Evolutionary conservation across 1,284 basidiomycete genomes (phyloP), one percentile per base, ranked within the genome.

Genomic region (Vanrija pseudolonga): DNA sequence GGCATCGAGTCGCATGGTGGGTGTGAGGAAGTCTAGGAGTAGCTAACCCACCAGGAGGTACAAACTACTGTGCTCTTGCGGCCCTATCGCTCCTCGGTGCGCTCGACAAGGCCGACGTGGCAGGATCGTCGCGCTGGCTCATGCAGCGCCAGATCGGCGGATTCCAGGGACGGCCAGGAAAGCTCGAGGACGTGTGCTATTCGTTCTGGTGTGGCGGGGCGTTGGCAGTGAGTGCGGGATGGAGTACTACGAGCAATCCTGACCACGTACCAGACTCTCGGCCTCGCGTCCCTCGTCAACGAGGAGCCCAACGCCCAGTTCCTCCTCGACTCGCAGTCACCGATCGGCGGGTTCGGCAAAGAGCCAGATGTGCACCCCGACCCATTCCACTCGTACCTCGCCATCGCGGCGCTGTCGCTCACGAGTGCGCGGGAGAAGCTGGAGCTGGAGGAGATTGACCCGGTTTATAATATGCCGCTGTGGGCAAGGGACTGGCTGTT

Each of bases 141-240:
- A 66, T 84, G 12, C 83, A 85, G 48, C 85, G 87, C 46, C 89
- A 92, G 67, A 78, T 82, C 39, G 89, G 89, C 0, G 92, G 92
- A 1, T 94, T 93, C 68, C 80, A 86, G 63, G 92, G 92, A 1
- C 82, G 92, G 14, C 90, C 90, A 3, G 86, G 85, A 55, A 97
- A 97, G 74, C 79, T 82, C 5, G 83, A 87, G 12, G 92, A 97
- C 66, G 89, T 91, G 1, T 97, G 92, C 72, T 97, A 97, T 74
- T 90, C 88, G 62, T 96, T 95, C 73, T 97, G 92, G 93, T 89
- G 88, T 63, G 87, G 88, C 3, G 91, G 85, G 5, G 81, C 88
- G 1, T 72, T 95, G 7, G 77, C 82, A 63, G 90, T 91, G 60
- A 60, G 81, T 72, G 3, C 14, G 11, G 32, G 15, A 15, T 32